A percentile compares a stretch with the other conserved stretches of the same genome.
Conservation (phyloP, 805 yeast species). For the Lachancea dasiensis region DNA sequence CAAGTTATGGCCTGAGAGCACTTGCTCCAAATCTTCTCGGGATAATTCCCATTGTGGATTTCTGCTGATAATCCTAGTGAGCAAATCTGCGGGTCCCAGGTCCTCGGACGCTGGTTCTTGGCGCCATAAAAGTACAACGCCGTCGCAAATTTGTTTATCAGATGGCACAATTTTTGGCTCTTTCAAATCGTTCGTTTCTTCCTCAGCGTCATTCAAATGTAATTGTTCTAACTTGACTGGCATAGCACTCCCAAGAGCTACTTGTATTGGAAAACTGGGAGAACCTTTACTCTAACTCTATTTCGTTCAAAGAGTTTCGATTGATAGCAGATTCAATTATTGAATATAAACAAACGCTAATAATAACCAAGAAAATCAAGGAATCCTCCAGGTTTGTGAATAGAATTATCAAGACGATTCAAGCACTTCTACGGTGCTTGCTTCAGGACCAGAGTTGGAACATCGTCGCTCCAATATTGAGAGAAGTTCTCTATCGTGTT, state of each 20-base stretch:
- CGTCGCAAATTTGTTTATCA: constrained; percentile 52
- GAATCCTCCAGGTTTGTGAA: too few species aligned
- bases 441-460: too few species aligned
- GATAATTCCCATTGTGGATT: constrained; percentile 61
- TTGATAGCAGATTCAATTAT: too few species aligned
- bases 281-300: too few species aligned
- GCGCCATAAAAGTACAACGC: constrained; percentile 62
- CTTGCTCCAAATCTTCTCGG: constrained; percentile 48
- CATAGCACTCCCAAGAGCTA: too few species aligned
- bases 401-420: too few species aligned
- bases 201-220: constrained; percentile 21
- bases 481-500: neutral
- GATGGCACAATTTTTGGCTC: constrained; percentile 39
- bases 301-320: too few species aligned
- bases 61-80: constrained; percentile 41
- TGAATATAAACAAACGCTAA: too few species aligned
- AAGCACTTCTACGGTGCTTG: too few species aligned
- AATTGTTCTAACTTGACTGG: constrained; percentile 23
- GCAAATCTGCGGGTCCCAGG: constrained; percentile 49
- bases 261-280: too few species aligned
- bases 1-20: constrained; percentile 53
- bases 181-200: neutral
- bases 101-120: constrained; percentile 57
- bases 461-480: neutral
- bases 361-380: too few species aligned